phyloP scores from a whole-genome alignment of 2,329 filamentous ascomycete species.

The Tolypocladium endophyticum region DNA sequence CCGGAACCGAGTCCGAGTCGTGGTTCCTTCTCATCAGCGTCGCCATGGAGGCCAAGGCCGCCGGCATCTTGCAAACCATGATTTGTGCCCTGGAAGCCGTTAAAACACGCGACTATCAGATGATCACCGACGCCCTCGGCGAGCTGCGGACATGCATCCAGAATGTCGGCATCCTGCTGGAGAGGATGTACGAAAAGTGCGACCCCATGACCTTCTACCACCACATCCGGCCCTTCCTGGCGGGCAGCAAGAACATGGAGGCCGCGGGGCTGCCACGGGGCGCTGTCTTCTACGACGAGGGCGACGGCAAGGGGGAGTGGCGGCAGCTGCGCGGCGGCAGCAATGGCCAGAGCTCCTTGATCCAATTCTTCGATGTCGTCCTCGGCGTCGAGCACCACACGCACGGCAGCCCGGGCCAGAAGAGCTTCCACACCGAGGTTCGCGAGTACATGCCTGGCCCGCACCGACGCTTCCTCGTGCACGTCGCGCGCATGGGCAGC shows the following conservation, averaged over 20 bases:
- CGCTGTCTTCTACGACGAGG: slow-evolving; percentile 76
- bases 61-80: slow-evolving; percentile 65
- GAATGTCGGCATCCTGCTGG: slow-evolving; percentile 55
- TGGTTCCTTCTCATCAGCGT: slow-evolving; percentile 92
- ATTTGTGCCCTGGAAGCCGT: slow-evolving; percentile 64
- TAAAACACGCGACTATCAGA: slow-evolving; percentile 44
- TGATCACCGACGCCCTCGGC: slow-evolving; percentile 53
- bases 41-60: slow-evolving; percentile 78
- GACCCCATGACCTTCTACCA: slow-evolving; percentile 84
- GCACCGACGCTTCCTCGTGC: slow-evolving; percentile 68
- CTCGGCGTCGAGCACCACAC: slow-evolving; percentile 68
- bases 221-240: slow-evolving; percentile 76
- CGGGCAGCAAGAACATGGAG: slow-evolving; percentile 87
- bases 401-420: slow-evolving; percentile 22
- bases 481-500: slow-evolving; percentile 60
- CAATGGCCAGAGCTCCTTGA: slow-evolving; percentile 85
- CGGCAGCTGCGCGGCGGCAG: slow-evolving; percentile 78
- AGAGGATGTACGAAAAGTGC: slow-evolving; percentile 83
- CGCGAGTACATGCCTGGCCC: slow-evolving; percentile 82
- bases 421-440: slow-evolving; percentile 54
- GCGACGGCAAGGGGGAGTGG: slow-evolving; percentile 55
- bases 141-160: slow-evolving; percentile 57
- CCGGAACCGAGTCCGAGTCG: slow-evolving; percentile 78
- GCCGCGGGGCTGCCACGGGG: slow-evolving; percentile 73
- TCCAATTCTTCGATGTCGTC: slow-evolving; percentile 86